These are phyloP conservation scores for Cladophialophora exuberans DNA, from an alignment of 2,329 filamentous ascomycete species.

Conservation along the genomic window DNA sequence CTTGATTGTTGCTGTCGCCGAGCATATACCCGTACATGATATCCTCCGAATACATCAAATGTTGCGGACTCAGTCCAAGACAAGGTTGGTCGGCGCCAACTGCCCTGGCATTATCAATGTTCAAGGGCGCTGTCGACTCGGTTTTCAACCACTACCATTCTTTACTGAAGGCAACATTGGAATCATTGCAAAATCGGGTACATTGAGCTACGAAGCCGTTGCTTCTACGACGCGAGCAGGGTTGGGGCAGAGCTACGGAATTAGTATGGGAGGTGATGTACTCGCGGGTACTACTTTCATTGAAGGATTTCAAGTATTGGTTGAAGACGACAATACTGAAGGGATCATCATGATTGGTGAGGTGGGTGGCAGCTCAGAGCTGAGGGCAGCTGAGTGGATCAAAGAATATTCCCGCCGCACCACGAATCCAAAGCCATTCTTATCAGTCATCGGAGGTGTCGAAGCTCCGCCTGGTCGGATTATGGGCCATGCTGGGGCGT, in stretches of 20 bases:
- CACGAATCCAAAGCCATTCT: conserved; percentile 71
- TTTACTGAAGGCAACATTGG: conserved; percentile 71
- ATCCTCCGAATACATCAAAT: conserved; percentile 74
- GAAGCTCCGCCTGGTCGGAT: conserved; percentile 65
- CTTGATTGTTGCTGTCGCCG: conserved; percentile 76
- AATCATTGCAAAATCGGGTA: conserved; percentile 80
- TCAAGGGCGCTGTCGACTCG: conserved; percentile 69
- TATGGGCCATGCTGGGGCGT: conserved; percentile 82
- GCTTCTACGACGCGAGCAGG: conserved; percentile 74
- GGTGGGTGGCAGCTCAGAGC: conserved; percentile 69
- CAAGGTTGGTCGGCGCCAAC: conserved; percentile 77
- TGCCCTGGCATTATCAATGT: conserved; percentile 79
- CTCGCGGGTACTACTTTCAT: conserved; percentile 74
- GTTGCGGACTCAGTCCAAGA: conserved; percentile 70
- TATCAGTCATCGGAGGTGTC: conserved; percentile 70
- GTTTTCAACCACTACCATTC: conserved; percentile 75
- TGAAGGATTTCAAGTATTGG: conserved; percentile 69
- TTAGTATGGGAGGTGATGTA: conserved; percentile 77
- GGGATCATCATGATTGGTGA: conserved; percentile 75
- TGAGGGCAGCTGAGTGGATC: conserved; percentile 76
- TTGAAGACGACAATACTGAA: conserved; percentile 68
- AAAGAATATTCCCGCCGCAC: conserved; percentile 63
- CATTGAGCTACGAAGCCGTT: conserved; percentile 78
- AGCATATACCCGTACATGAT: conserved; percentile 78
- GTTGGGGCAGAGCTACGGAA: conserved; percentile 74